Base-by-base conservation (phyloP, 1,284 basidiomycete species). In the Pterula multifida region DNA sequence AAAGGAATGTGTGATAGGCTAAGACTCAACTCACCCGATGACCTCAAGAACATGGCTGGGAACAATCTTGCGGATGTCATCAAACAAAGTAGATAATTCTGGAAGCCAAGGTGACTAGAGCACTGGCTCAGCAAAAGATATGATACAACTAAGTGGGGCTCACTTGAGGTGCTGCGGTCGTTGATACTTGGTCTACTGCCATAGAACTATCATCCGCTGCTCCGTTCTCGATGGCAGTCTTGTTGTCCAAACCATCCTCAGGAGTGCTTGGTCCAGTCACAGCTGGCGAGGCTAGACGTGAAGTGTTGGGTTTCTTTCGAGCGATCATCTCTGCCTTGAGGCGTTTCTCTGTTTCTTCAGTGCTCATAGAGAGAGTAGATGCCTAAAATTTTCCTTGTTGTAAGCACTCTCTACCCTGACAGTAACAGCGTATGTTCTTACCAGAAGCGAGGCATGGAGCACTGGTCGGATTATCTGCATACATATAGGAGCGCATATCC, bases 381-480 rank as follows among this genome's bases (percentile, higher is more conserved):
- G 55, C 28, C 50, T 46, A n/a, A 48, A 12, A 47, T 50, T 28
- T 36, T 48, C 13, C 28, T 45, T 15, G 36, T 3, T 12, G 36
- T 13, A 26, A 47, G 45, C n/a, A 11, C 39, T 6, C 25, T 3
- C 17, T 9, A 48, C 13, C 19, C 21, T 26, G 2, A 24, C 4
- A 44, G 19, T 32, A 50, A 45, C 45, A 48, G 46, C 51, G 50
- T 49, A 24, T 48, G 44, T 49, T 66, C 75, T 57, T 61, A 84
- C 85, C 58, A 81, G 65, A 49, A 91, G 69, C 26, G 73, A 67
- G 2, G 68, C 66, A 54, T 86, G 79, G 24, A 94, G 71, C 52
- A 87, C 82, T 2, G 92, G 90, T 6, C 94, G 80, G 45, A 90
- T 76, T 50, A 96, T 85, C 60, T 92, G 89, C 86, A 96, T 95